phyloP scores from a whole-genome alignment of 495 filamentous ascomycete species.

The Podospora australis region DNA sequence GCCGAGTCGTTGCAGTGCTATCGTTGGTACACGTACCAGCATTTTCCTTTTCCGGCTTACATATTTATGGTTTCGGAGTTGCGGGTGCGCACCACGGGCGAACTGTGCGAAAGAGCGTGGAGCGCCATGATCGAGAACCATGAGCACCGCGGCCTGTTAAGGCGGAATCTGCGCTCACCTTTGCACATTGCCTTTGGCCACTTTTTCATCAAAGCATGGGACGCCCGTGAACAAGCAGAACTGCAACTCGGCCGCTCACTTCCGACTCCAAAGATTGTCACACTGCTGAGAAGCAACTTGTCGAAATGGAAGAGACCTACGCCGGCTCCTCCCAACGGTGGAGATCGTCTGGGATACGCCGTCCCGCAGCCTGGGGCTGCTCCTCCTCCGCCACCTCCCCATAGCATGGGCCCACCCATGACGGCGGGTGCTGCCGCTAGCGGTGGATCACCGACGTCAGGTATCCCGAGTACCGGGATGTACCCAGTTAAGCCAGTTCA shows the following conservation, averaged over 20 bases:
- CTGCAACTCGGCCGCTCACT: conserved; percentile 32
- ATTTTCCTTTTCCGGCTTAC: conserved; percentile 49
- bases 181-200: conserved; percentile 46
- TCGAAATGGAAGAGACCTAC: conserved; percentile 17
- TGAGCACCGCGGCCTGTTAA: conserved; percentile 36
- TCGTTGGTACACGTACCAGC: conserved; percentile 46
- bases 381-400: background rate
- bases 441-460: too few species aligned
- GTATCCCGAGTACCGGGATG: conserved; percentile 2
- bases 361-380: background rate
- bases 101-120: conserved; percentile 49
- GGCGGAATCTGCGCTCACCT: conserved; percentile 37
- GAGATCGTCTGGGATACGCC: background rate
- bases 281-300: conserved; percentile 30
- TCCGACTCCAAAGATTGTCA: conserved; percentile 36
- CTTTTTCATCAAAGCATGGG: conserved; percentile 49
- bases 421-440: background rate
- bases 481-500: conserved; percentile 11
- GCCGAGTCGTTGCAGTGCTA: conserved; percentile 40
- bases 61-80: conserved; percentile 47
- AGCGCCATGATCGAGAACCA: conserved; percentile 42
- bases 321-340: background rate
- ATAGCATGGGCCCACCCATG: background rate
- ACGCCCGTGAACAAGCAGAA: conserved; percentile 41
- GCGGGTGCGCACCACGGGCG: conserved; percentile 38